Evolutionary conservation across 495 filamentous ascomycete species (phyloP), one percentile per base, ranked within the genome.

Genomic region (Tetracladium marchalianum): DNA sequence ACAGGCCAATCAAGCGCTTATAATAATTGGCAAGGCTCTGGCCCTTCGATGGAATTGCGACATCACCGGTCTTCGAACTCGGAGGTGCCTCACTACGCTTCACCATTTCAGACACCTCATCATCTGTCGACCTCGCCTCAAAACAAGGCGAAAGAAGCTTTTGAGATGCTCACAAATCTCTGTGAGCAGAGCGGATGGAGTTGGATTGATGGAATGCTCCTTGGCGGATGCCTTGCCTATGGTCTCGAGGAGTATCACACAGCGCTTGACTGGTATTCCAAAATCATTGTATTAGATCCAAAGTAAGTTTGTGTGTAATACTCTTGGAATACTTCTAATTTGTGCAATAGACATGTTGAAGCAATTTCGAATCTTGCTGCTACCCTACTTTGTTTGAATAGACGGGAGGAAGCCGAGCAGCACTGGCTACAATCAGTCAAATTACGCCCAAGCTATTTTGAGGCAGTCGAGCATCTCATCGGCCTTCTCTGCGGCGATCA

Each of bases 381-480:
- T 16, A 89, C 90, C 4, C 65, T 94, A 10, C 78, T 96, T 47
- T 87, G 88, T 15, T 66, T 96, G 12, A 81, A 89, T 55, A 78
- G 82, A 41, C 80, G 81, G 24, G 78, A 85, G 38, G 90, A 99
- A 49, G 92, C 92, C 12, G 81, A 93, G 60, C 71, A 81, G 43
- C 74, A 93, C 60, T 99, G 92, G 93, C 63, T 82, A 41, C 79
- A 77, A 43, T 87, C 87, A 12, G 80, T 99, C 31, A 86, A 79
- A 53, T 67, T 85, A 36, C 80, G 87, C 4, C 92, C 92, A 1
- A 87, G 81, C 61, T 95, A 92, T 65, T 85, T 99, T 51, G 92
- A 99, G 68, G 93, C 92, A 11, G 89, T 93, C 12, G 92, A 99
- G 61, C 92, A 97, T 70, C 74, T 99, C 2, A 83, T 97, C 24